Base-by-base conservation (phyloP, 2,329 filamentous ascomycete species). In the Coniosporium uncinatum region DNA sequence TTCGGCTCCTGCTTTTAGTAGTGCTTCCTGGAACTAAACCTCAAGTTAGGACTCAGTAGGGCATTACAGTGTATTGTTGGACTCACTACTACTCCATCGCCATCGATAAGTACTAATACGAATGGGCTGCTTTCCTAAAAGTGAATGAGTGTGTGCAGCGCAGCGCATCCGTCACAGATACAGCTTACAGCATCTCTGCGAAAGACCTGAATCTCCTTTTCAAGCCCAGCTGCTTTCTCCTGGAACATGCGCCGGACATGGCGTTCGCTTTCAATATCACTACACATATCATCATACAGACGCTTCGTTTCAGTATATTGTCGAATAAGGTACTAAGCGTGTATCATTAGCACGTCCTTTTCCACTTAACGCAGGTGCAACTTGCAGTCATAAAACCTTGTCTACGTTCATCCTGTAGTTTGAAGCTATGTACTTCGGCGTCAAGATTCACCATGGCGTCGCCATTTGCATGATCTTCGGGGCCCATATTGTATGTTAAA, bases 11-110 rank as follows among this genome's bases (percentile, higher is more conserved):
- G 58, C 55, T 20, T 57, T 52, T 27, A 69, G 63, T 14, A 71
- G 52, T 20, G 58, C 54, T 46, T 71, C 66, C 40, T 69, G 58
- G 48, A 73, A 72, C 63, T 68, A 42, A 40, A 40, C 29, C 16
- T 24, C 46, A 41, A 45, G 27, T 21, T 40, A 36, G 20, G 22
- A 37, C 36, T 33, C 4, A 2, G n/a, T 6, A 24, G 8, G 13
- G 13, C 6, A 19, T 14, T 18, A 34, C 18, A 39, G 16, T 19
- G 21, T 37, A 38, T 38, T 24, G 34, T 11, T 33, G 31, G 35
- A 11, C 61, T 53, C 52, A 67, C 65, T 40, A 68, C 58, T 47
- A 66, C 66, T 19, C 68, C 69, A 53, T 73, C 69, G n/a, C 69
- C 69, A 52, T 73, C 69, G 36, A 73, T 66, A 36, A 72, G 51